Evolutionary conservation across 768 basidiomycete genomes (phyloP), one percentile per base, ranked within the genome.

Genomic region (Tulasnella sp.): DNA sequence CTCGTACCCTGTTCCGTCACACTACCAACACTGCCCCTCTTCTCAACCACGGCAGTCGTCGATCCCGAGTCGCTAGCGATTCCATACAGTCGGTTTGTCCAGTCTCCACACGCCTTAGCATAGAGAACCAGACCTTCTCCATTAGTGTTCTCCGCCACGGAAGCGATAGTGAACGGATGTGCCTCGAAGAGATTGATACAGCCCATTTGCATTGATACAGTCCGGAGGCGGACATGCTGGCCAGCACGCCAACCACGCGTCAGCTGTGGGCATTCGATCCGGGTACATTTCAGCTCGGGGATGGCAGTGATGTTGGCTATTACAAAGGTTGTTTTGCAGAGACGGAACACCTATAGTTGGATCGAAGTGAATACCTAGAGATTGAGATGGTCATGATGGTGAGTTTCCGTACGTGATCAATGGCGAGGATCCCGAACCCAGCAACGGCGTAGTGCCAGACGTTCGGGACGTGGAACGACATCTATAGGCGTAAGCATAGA

Each of bases 151-250:
- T 72, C 70, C 17, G 77, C 75, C 3, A 80, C 80, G 58, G 80
- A 84, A 2, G 87, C 83, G 62, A 92, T 86, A 1, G 89, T 88
- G 71, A 91, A 90, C 0, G 88, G 89, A 64, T 93, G 90, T 0
- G 74, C 70, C 67, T 89, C 83, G 9, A 77, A 73, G 2, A 73
- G 32, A 19, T 50, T 32, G 9, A 26, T 23, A 7, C 34, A 17
- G 13, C 61, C 61, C 61, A 61, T 58, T 17, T 21, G 38, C 9
- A 34, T 23, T 17, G 59, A 62, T 10, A 59, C 48, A 15, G 61
- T 45, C 7, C 61, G 48, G n/a, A 61, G 47, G 24, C 61, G 79
- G 23, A 91, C 79, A 66, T 92, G 88, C 67, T 93, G 90, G 1
- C 90, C 62, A 9, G 62, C 62, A 13, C 62, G 23, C 62, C 62